Base-by-base conservation (phyloP, 805 yeast species). In the Brettanomyces sp. region DNA sequence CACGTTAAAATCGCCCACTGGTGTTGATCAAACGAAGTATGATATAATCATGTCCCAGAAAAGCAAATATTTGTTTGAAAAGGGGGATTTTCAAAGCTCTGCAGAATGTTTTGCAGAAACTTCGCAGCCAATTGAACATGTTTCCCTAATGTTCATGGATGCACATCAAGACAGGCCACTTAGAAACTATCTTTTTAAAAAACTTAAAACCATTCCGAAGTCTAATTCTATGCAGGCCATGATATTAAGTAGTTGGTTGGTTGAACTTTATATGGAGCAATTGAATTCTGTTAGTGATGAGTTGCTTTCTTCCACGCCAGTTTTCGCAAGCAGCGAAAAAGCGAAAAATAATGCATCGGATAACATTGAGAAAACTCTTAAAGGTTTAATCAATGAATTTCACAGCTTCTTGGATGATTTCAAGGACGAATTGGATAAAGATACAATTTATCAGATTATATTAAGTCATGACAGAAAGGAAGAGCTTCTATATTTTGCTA, bases 381-480 rank as follows among this genome's bases (percentile, higher is more conserved):
- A 65, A 53, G 52, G 22, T 54, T 54, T 36, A 49, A 55, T 48
- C 55, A 57, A 42, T 50, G 65, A 68, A 47, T 69, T 74, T 53
- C 63, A 70, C 25, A 55, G 60, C 1, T 87, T 89, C 58, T 59
- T 89, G 13, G 57, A 65, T 3, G 56, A 64, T 2, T 72, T 79
- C 57, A 64, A 70, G 46, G 66, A 67, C 24, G 54, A 61, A 4
- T 56, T 88, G n/a, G 95, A 89, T 58, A 70, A 70, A 34, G 71
- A 71, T 8, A 82, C 95, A 0, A 68, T 85, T 0, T 85, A 82
- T 55, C 89, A 87, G 56, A 74, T 90, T 4, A 71, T 91, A 44
- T 63, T 73, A 0, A 75, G 80, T 3, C 84, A 84, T 55, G 82
- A 88, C 49, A 70, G 84, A 47, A 74, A 74, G 42, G 70, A 74